phyloP scores from a whole-genome alignment of 768 basidiomycete species.

The Sporobolomyces pararoseus region DNA sequence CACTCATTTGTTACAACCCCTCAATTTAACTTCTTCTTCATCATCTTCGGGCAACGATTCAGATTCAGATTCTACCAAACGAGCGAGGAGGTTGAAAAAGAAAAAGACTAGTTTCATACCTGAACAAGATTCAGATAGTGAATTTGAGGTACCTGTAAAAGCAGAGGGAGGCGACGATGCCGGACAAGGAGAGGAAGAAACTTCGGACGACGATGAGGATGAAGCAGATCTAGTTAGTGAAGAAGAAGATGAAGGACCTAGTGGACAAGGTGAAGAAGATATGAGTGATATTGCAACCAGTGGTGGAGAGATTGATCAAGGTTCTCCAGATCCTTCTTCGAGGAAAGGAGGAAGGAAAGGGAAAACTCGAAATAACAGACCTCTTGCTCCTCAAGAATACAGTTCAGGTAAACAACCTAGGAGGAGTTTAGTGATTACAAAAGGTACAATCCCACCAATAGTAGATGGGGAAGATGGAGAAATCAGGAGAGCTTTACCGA shows the following conservation, averaged over 20 bases:
- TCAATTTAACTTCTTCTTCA: conserved; percentile 1
- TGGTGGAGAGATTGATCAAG: neutral
- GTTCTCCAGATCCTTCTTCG: neutral
- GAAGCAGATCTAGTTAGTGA: neutral
- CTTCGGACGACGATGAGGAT: neutral
- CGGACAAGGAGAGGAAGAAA: neutral
- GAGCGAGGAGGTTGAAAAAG: conserved; percentile 2
- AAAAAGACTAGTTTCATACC: neutral
- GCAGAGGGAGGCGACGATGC: neutral
- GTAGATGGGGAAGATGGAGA: neutral
- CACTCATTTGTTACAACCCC: neutral
- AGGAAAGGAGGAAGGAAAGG: neutral
- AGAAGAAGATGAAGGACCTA: neutral
- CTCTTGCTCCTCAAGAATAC: neutral
- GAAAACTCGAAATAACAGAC: neutral
- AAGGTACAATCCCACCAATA: neutral
- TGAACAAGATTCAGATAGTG: neutral
- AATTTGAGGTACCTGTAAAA: neutral
- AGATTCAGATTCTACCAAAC: conserved; percentile 4
- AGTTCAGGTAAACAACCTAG: neutral
- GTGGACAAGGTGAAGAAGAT: conserved; percentile 4
- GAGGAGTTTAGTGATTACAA: conserved; percentile 12
- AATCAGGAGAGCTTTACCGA: neutral
- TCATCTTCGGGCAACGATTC: conserved; percentile 6
- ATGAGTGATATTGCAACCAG: conserved; percentile 8